phyloP scores from a whole-genome alignment of 768 basidiomycete species.

The Multifurca ochricompacta region DNA sequence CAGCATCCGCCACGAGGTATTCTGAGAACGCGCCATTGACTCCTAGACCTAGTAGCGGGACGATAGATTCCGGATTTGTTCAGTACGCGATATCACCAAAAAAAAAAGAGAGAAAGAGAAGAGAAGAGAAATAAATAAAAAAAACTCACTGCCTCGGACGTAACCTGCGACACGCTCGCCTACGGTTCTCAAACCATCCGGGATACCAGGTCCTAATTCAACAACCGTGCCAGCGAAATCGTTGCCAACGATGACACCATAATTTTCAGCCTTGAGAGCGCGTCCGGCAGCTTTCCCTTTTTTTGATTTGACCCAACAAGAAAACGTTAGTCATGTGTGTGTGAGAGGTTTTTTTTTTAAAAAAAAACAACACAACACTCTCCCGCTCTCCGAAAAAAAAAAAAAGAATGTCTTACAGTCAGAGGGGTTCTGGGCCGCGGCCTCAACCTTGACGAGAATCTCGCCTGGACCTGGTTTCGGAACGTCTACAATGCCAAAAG shows the following conservation, averaged over 20 bases:
- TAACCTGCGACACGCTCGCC: slow-evolving; percentile 19
- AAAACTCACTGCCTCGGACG: slow-evolving; percentile 1
- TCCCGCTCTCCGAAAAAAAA: not conserved
- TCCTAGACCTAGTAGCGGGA: too few relatives aligned
- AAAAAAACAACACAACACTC: too few relatives aligned
- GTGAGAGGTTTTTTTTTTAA: too few relatives aligned
- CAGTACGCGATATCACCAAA: too few relatives aligned
- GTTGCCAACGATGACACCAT: slow-evolving; percentile 9
- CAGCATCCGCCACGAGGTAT: slow-evolving; percentile 13
- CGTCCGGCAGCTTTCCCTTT: slow-evolving; percentile 2
- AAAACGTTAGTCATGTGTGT: not conserved
- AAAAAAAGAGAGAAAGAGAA: too few relatives aligned
- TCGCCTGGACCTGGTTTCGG: slow-evolving; percentile 4
- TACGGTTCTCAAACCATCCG: slow-evolving; percentile 7
- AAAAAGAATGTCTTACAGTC: slow-evolving; percentile 16
- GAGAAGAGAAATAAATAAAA: not conserved
- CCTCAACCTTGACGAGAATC: slow-evolving; percentile 9
- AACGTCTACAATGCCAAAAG: slow-evolving; percentile 2
- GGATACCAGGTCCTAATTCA: slow-evolving; percentile 17
- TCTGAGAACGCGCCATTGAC: slow-evolving; percentile 13
- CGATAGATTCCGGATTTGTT: too few relatives aligned
- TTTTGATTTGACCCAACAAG: too few relatives aligned
- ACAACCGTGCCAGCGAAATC: slow-evolving; percentile 19
- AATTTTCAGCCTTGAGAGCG: not conserved
- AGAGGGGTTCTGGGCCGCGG: slow-evolving; percentile 10